A percentile compares a stretch with the other conserved stretches of the same genome.
Conservation (phyloP, 2,329 filamentous ascomycete species). For the Trichoderma guizhouense region DNA sequence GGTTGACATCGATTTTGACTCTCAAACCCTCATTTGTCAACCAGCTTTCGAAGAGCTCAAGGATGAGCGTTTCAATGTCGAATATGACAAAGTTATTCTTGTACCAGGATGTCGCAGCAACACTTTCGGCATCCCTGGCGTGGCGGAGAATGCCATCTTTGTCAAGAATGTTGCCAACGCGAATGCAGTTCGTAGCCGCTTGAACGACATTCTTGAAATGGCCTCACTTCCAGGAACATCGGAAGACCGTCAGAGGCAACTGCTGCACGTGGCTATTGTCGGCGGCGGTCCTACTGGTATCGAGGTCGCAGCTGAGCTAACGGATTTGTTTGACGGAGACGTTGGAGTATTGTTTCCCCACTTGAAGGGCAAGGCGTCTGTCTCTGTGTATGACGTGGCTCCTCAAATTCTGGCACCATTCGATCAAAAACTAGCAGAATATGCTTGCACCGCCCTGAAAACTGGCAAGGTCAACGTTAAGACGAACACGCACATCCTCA, state of each 20-base stretch:
- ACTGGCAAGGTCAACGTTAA: background rate
- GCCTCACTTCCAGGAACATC: background rate
- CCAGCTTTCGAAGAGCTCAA: background rate
- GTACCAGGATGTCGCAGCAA: background rate
- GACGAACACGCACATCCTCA: background rate
- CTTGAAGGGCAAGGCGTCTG: background rate
- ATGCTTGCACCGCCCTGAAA: background rate
- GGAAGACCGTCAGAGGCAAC: background rate
- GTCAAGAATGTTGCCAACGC: background rate
- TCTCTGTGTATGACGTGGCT: background rate
- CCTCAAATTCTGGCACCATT: background rate
- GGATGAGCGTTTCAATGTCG: background rate
- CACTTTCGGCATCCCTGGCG: background rate
- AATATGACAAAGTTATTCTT: background rate
- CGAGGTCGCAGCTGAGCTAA: background rate
- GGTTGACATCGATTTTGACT: background rate
- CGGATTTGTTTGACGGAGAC: background rate
- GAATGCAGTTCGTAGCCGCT: background rate
- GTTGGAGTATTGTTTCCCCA: background rate
- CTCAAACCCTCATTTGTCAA: background rate
- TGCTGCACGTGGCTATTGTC: background rate
- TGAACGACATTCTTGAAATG: background rate
- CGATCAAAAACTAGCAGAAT: background rate
- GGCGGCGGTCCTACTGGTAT: background rate
- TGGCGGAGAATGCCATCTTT: background rate